phyloP scores from a whole-genome alignment of 1,284 basidiomycete species.

The Apiotrichum mycotoxinovorans region DNA sequence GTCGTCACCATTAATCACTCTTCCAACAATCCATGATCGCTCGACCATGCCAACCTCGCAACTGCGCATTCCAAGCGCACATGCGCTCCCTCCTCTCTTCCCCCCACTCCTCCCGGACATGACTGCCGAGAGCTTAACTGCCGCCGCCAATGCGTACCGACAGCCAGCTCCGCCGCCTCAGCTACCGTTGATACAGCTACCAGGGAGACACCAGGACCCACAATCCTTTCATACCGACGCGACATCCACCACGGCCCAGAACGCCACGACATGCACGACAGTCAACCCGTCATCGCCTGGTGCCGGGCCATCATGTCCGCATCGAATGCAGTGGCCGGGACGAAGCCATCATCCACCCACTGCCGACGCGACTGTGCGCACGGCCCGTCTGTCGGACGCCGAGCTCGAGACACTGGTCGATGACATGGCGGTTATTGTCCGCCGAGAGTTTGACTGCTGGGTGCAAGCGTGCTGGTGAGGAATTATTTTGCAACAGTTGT shows the following conservation, averaged over 20 bases:
- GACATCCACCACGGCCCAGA: conserved; percentile 2
- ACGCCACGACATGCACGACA: conserved; percentile 4
- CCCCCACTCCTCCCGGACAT: conserved; percentile 15
- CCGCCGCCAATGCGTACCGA: conserved; percentile 36
- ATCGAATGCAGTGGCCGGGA: conserved; percentile 32
- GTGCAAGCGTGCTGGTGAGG: conserved; percentile 51
- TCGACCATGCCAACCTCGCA: conserved; percentile 12
- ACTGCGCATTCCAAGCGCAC: conserved; percentile 17
- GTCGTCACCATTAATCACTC: background rate
- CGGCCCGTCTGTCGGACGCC: conserved; percentile 32
- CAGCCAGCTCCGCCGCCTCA: conserved; percentile 46
- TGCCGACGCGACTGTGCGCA: conserved; percentile 14
- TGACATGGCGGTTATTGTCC: conserved; percentile 43
- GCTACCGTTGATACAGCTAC: conserved; percentile 37
- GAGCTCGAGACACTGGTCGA: conserved; percentile 44
- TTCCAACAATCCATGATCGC: conserved; percentile 3
- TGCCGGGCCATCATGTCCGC: conserved; percentile 23
- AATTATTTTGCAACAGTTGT: background rate
- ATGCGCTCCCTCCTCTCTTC: conserved; percentile 12
- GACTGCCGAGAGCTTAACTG: conserved; percentile 25
- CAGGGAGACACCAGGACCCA: conserved; percentile 38
- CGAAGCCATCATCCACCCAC: conserved; percentile 27
- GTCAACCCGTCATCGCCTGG: background rate
- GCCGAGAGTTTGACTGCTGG: conserved; percentile 49
- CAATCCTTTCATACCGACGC: conserved; percentile 10